Evolutionary conservation across 2,329 filamentous ascomycete genomes (phyloP).

Genomic region (Fusarium secorum): DNA sequence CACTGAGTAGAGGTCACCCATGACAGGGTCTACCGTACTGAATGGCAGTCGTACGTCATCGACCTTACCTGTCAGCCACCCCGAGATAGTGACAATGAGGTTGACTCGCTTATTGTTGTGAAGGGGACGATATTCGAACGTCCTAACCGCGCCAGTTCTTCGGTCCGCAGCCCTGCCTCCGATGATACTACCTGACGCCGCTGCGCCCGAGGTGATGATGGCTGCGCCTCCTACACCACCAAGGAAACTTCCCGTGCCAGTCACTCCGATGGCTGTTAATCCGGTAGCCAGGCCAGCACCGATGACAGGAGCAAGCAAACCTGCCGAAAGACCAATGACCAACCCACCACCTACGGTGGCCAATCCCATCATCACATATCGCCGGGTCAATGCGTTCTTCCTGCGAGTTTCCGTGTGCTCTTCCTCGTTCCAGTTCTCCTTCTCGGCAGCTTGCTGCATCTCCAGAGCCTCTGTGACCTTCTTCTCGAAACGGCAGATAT

Average conservation of each 20-base stretch:
- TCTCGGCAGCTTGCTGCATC: conserved; percentile 94
- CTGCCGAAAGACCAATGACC: conserved; percentile 94
- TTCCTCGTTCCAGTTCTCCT: conserved; percentile 97
- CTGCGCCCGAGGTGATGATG: conserved; percentile 89
- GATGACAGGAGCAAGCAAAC: conserved; percentile 90
- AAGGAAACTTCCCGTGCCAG: conserved; percentile 87
- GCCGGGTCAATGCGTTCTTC: conserved; percentile 80
- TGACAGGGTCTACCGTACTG: conserved; percentile 94
- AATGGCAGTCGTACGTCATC: conserved; percentile 96
- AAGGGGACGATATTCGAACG: conserved; percentile 94
- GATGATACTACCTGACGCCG: conserved; percentile 85
- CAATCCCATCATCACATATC: conserved; percentile 94
- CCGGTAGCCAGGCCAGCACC: conserved; percentile 92
- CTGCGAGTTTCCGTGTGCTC: conserved; percentile 88
- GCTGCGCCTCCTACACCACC: conserved; percentile 92
- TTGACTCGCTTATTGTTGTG: conserved; percentile 99
- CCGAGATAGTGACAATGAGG: conserved; percentile 91
- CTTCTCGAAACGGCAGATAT: conserved; percentile 97
- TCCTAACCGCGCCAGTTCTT: conserved; percentile 89
- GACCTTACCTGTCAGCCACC: conserved; percentile 98
- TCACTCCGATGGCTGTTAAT: conserved; percentile 92
- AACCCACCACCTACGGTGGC: conserved; percentile 94
- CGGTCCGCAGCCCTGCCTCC: conserved; percentile 85
- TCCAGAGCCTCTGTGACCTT: conserved; percentile 95
- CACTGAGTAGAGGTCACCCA: conserved; percentile 98